Evolutionary conservation across 164 flowering plant species (phyloP).

Genomic region (Magnolia sinica): DNA sequence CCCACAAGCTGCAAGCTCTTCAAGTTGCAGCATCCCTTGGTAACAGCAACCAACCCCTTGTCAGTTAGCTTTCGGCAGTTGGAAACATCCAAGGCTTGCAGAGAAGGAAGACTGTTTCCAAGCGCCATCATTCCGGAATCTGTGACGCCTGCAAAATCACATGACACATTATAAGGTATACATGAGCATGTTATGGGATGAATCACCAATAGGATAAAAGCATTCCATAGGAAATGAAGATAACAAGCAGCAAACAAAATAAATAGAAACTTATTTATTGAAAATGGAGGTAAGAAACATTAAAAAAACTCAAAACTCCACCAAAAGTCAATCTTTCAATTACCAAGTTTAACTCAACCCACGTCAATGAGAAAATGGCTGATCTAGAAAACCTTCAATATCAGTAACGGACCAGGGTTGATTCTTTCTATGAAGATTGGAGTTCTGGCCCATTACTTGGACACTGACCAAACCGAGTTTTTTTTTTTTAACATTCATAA

Average conservation of each 20-base stretch:
- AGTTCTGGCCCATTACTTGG: no score
- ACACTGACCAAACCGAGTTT: no score
- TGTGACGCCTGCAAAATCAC: slow-evolving; percentile 60
- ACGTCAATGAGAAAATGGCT: not conserved
- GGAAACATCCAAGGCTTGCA: slow-evolving; percentile 78
- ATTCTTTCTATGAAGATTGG: not conserved
- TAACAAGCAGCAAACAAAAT: not conserved
- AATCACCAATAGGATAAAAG: not conserved
- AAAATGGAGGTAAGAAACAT: no score
- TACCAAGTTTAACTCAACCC: not conserved
- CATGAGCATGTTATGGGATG: not conserved
- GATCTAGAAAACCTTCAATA: not conserved
- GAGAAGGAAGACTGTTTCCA: slow-evolving; percentile 54
- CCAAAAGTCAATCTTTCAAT: not conserved
- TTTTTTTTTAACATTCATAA: no score
- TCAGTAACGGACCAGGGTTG: not conserved
- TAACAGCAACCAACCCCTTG: slow-evolving; percentile 68
- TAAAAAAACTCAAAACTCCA: not conserved
- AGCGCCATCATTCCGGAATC: slow-evolving; percentile 68
- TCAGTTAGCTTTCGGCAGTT: slow-evolving; percentile 79
- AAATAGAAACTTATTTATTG: not conserved
- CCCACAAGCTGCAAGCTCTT: slow-evolving; percentile 62
- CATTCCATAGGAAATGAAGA: not conserved
- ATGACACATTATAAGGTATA: not conserved
- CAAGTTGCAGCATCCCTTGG: slow-evolving; percentile 64